Conservation (phyloP, 139 green algal species). For the Tetradesmus obliquus region DNA sequence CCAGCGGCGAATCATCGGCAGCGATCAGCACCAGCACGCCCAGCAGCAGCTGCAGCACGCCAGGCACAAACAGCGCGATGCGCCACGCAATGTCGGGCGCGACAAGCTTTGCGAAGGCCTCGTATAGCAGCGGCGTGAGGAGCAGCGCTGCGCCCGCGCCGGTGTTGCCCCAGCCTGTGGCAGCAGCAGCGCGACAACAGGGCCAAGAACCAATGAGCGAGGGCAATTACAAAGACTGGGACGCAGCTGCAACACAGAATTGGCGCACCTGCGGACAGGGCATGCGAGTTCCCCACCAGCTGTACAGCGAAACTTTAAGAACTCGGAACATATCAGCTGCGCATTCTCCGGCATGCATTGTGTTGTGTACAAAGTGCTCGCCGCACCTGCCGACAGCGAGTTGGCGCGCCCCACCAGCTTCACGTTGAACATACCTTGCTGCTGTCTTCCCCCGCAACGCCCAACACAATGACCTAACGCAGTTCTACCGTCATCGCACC, state of each 20-base stretch:
- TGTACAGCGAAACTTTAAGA: too few species aligned
- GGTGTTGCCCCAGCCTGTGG: slow-evolving; percentile 89
- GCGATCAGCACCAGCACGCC: slow-evolving; percentile 69
- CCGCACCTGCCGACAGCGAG: slow-evolving; percentile 50
- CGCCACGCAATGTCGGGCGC: slow-evolving; percentile 75
- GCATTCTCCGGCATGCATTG: too few species aligned
- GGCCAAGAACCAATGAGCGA: neutral
- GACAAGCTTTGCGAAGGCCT: neutral
- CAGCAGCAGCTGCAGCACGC: slow-evolving; percentile 75
- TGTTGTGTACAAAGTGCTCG: too few species aligned
- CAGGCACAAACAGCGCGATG: slow-evolving; percentile 86
- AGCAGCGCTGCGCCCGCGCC: slow-evolving; percentile 87
- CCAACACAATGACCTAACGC: too few species aligned
- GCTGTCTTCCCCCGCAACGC: too few species aligned
- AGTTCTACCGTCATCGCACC: neutral
- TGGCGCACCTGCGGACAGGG: too few species aligned
- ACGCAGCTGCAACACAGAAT: too few species aligned
- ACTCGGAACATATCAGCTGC: too few species aligned
- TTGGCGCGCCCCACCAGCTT: slow-evolving; percentile 75
- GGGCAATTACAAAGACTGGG: neutral
- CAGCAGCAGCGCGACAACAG: neutral
- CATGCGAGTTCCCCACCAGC: too few species aligned
- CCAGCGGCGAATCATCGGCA: slow-evolving; percentile 77
- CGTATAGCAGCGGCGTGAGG: slow-evolving; percentile 85
- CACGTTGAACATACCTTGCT: slow-evolving; percentile 60